Evolutionary conservation across 2,329 filamentous ascomycete genomes (phyloP), one percentile per base, ranked within the genome.

Genomic region (Botryosphaeria agaves): DNA sequence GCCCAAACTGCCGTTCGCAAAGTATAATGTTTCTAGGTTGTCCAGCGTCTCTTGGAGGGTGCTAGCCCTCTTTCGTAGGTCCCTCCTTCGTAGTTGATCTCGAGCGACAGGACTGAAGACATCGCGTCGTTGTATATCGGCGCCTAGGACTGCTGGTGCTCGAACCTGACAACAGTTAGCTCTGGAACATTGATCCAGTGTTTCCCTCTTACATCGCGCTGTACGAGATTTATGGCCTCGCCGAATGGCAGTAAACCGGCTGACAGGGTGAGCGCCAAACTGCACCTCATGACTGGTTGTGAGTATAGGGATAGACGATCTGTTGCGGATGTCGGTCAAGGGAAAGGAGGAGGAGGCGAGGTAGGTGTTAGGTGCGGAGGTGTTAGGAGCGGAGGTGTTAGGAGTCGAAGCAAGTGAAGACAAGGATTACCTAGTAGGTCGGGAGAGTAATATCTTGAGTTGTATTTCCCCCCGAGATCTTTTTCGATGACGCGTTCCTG

Each of bases 21-120:
- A 69, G 43, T 74, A 74, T 3, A 73, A 54, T 0, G 64, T 68
- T 49, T 66, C 62, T 44, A 69, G 59, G 45, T 73, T 73, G 43
- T 67, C 62, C 30, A 73, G 52, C 3, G 46, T 51, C 36, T 61
- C 54, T 19, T 50, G 46, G 5, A 69, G 51, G 0, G 59, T 62
- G 29, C 56, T 41, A 33, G 51, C 42, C 32, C 48, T 49, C n/a
- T n/a, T n/a, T n/a, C n/a, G n/a, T n/a, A n/a, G n/a, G n/a, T n/a
- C n/a, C 32, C 53, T 54, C 38, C 59, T 50, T 32, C 63, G 55
- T 35, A 56, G 40, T 26, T 45, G 52, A 38, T 70, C 62, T 40
- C 60, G 55, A 15, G 45, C 41, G 11, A 64, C 35, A 2, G 62
- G 63, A 38, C 67, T 53, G 3, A 37, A 25, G 18, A 64, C 46